Base-by-base conservation (phyloP, 1,139 yeast species). In the Saccharomycopsis hybrid region DNA sequence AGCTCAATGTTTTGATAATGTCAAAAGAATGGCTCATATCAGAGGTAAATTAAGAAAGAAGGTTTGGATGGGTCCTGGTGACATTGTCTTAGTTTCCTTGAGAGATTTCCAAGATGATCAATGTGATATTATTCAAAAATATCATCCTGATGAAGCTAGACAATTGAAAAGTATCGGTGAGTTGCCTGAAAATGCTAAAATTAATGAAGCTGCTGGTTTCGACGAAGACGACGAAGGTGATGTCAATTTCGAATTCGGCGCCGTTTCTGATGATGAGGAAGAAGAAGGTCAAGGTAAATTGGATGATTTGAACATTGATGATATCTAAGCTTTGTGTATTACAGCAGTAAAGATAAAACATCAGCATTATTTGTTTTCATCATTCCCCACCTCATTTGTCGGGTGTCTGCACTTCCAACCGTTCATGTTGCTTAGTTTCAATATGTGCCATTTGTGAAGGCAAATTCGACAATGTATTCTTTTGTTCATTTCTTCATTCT, bases 31-130 rank as follows among this genome's bases (percentile, higher is more conserved):
- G 80, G 97, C 96, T 24, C 98, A 92, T 67, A 94, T 94, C 64
- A 86, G 99, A 77, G 99, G 99, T 61, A 94, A 94, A 69, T 80
- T 94, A 74, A 86, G 99, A 78, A 94, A 94, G 83, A 92, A 92
- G 80, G 97, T 90, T 56, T 94, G 99, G 99, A 90, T 94, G 88
- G 86, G 88, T 44, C 97, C 89, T 71, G 98, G 98, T 72, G 99
- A 94, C 66, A 94, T 94, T 61, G 89, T 94, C 59, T 75, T 94
- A 64, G 92, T 92, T 46, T 89, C 97, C 4, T 79, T 94, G 64
- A 88, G 99, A 77, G 99, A 94, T 65, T 94, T 92, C 81, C 97
- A 94, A 71, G 97, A 92, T 65, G 96, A 88, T 58, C 95, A 86
- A 69, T 94, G 97, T 74, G 99, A 94, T 68, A 97, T 94, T 59